Conservation (phyloP, 2,329 filamentous ascomycete species). For the Dissoconium aciculare region DNA sequence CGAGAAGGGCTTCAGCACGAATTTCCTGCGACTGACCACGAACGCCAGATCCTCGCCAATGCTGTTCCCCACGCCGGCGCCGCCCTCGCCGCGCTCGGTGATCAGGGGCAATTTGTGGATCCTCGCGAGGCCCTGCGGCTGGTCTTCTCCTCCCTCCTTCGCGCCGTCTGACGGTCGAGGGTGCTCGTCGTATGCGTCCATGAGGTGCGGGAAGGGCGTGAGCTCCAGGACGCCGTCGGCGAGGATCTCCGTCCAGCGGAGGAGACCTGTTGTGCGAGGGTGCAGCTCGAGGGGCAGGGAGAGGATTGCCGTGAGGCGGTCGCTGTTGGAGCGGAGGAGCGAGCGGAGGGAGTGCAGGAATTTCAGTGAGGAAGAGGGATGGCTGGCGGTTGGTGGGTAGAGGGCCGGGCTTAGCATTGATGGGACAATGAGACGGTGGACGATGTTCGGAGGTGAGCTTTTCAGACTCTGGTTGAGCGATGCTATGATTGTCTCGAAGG, state of each 20-base stretch:
- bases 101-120: conserved; percentile 71
- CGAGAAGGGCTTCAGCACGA: conserved; percentile 77
- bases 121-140: conserved; percentile 71
- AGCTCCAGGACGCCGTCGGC: conserved; percentile 79
- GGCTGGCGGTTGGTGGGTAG: conserved; percentile 54
- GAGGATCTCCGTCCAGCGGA: conserved; percentile 73
- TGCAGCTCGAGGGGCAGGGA: conserved; percentile 70
- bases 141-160: conserved; percentile 50
- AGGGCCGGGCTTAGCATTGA: conserved; percentile 72
- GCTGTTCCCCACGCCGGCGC: conserved; percentile 44
- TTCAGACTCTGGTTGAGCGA: conserved; percentile 42
- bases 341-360: conserved; percentile 69
- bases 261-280: conserved; percentile 58
- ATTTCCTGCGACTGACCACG: conserved; percentile 65
- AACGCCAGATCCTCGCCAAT: conserved; percentile 81
- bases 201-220: conserved; percentile 52
- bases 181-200: conserved; percentile 32
- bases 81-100: conserved; percentile 77
- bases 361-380: conserved; percentile 58
- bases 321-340: conserved; percentile 53
- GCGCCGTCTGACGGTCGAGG: conserved; percentile 30
- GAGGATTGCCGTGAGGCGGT: conserved; percentile 54
- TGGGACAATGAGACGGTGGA: conserved; percentile 77
- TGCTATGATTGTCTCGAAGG: conserved; percentile 49
- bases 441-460: conserved; percentile 41